Evolutionary conservation across 176 grass and related monocot species (phyloP).

Genomic region (Pontederia crassipes): DNA sequence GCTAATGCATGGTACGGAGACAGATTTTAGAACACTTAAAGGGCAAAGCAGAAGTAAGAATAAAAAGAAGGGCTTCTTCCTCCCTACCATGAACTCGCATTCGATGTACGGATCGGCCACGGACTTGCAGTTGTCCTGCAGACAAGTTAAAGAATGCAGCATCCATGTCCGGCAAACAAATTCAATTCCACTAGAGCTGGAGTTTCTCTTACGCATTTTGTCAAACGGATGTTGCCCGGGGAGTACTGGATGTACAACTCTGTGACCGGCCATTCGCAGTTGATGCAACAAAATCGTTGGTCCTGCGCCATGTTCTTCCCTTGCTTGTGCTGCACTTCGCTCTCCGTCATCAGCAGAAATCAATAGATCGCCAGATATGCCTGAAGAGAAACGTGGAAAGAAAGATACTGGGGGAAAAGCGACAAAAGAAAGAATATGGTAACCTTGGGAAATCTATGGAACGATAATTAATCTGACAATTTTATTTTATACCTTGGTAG

Average conservation of each 20-base stretch:
- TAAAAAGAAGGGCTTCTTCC: neutral
- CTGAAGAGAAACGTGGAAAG: too few species aligned
- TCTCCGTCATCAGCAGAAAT: too few species aligned
- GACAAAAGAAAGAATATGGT: too few species aligned
- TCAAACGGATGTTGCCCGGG: constrained; percentile 87
- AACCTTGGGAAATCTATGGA: too few species aligned
- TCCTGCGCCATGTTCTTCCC: constrained; percentile 1
- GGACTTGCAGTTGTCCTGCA: constrained; percentile 67
- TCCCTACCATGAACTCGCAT: constrained; percentile 85
- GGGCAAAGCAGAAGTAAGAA: neutral
- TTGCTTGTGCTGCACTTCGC: neutral
- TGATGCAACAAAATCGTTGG: constrained; percentile 51
- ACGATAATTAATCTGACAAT: too few species aligned
- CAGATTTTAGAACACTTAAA: neutral
- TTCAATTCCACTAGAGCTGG: neutral
- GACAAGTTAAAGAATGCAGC: neutral
- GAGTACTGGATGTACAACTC: constrained; percentile 87
- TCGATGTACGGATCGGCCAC: constrained; percentile 93
- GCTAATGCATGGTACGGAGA: neutral
- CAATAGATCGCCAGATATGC: too few species aligned
- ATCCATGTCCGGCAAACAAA: neutral
- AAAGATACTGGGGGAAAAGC: too few species aligned
- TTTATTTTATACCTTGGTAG: too few species aligned
- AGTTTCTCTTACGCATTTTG: constrained; percentile 68
- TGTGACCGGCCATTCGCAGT: constrained; percentile 42